These are phyloP conservation scores for Lachnellula cervina DNA, from an alignment of 2,329 filamentous ascomycete genomes.

Conservation along the genomic window DNA sequence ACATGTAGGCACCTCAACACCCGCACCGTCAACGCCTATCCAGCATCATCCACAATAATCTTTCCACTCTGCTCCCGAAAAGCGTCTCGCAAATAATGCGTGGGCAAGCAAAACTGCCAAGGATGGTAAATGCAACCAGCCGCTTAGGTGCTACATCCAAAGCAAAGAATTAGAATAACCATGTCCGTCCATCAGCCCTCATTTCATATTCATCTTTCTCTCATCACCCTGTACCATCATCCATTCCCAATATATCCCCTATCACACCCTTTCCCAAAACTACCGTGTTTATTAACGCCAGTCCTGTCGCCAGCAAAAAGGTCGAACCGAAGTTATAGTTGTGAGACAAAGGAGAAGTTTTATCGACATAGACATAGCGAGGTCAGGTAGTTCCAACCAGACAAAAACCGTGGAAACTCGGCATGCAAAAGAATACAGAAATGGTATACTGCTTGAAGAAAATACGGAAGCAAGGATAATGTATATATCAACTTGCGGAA, in stretches of 20 bases:
- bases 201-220: neutral
- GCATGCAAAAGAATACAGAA: slow-evolving; percentile 1
- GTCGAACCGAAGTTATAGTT: neutral
- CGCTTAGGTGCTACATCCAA: neutral
- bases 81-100: neutral
- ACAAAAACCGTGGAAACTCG: slow-evolving; percentile 6
- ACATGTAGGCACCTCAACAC: neutral
- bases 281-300: slow-evolving; percentile 1
- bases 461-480: neutral
- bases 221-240: neutral
- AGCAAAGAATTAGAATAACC: neutral
- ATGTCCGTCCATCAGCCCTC: neutral
- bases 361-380: neutral
- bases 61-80: neutral
- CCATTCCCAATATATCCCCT: neutral
- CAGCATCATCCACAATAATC: neutral
- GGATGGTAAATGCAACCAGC: neutral
- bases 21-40: neutral
- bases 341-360: neutral
- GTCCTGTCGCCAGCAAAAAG: slow-evolving; percentile 1
- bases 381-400: neutral
- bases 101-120: neutral
- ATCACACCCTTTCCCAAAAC: neutral
- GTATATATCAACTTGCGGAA: neutral
- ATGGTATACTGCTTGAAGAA: slow-evolving; percentile 11